Conservation (phyloP, 345 rosid species). For the Erucastrum elatum region DNA sequence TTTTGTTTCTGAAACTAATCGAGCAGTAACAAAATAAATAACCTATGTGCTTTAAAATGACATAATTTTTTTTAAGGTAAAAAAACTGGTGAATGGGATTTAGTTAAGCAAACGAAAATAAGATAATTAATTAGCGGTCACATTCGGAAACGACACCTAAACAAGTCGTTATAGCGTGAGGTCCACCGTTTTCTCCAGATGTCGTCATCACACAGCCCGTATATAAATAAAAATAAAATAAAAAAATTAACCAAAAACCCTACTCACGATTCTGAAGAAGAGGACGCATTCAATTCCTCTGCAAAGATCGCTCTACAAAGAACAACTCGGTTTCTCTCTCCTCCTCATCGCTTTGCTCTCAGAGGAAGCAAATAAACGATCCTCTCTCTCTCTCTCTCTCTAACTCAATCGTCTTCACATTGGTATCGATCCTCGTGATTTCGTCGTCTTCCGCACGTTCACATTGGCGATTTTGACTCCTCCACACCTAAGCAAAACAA, state of each 20-base stretch:
- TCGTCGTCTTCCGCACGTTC: slow-evolving; percentile 20
- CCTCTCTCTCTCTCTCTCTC: slow-evolving; percentile 44
- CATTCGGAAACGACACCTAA: slow-evolving; percentile 20
- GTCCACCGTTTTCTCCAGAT: slow-evolving; percentile 29
- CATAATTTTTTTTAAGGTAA: not conserved
- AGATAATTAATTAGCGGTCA: not conserved
- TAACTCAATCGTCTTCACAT: slow-evolving; percentile 14
- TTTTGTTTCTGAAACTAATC: not conserved
- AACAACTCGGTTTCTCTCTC: slow-evolving; percentile 1
- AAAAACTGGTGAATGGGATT: not conserved
- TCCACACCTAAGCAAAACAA: not conserved
- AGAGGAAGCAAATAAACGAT: slow-evolving; percentile 53
- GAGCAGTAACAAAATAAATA: not conserved
- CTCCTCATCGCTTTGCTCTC: slow-evolving; percentile 60
- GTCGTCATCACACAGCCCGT: slow-evolving; percentile 28
- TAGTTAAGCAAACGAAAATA: not conserved
- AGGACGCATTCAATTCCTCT: slow-evolving; percentile 22
- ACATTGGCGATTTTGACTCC: slow-evolving; percentile 28
- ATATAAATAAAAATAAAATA: not conserved
- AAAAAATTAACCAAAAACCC: not conserved
- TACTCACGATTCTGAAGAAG: slow-evolving; percentile 30
- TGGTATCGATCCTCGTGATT: slow-evolving; percentile 5
- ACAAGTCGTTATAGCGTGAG: slow-evolving; percentile 34
- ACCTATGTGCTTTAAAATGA: not conserved
- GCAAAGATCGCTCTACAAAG: not conserved